Base-by-base conservation (phyloP, 768 basidiomycete genomes). In the Xerocomus potaroensis region DNA sequence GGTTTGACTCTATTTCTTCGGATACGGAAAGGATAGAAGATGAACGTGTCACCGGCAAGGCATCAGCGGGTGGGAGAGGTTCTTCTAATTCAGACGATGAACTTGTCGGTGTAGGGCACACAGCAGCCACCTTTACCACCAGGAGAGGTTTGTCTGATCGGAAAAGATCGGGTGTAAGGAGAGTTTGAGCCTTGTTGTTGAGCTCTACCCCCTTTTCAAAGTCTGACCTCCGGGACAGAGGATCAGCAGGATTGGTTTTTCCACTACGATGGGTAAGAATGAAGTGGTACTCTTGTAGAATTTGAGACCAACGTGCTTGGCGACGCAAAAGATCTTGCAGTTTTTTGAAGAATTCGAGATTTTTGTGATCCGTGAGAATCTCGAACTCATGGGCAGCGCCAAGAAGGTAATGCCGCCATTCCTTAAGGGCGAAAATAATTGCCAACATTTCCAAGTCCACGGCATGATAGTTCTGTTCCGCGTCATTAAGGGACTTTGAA, bases 301-400 rank as follows among this genome's bases (percentile, higher is more conserved):
- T 12, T 2, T 41, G 30, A 1, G 19, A 9, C 45, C 50, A 51
- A 1, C 21, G 3, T 2, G 68, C 73, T 62, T 78, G 75, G 18
- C 69, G 43, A 1, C 64, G 51, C 37, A 67, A 75, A 0, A 80
- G 62, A 10, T 70, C 63, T 37, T 67, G 58, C 1, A 69, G 51
- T 2, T 52, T 5, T 62, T 32, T 48, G 48, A 53, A 77, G 77
- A 72, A 76, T 34, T 72, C 57, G 0, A 77, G 61, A 33, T 77
- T 75, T 38, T 69, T 65, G 6, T 72, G 66, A 41, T 74, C 61
- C 0, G 64, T 64, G 42, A 60, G 48, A 26, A 74, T 54, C 37
- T 62, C 55, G 7, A 53, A 18, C 0, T 7, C 7, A 4, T 44
- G 19, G 0, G 26, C 6, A 2, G 35, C 16, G 0, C 33, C 43